Evolutionary conservation across 306 rosid genomes (phyloP).

Genomic region (Fragaria vesca): DNA sequence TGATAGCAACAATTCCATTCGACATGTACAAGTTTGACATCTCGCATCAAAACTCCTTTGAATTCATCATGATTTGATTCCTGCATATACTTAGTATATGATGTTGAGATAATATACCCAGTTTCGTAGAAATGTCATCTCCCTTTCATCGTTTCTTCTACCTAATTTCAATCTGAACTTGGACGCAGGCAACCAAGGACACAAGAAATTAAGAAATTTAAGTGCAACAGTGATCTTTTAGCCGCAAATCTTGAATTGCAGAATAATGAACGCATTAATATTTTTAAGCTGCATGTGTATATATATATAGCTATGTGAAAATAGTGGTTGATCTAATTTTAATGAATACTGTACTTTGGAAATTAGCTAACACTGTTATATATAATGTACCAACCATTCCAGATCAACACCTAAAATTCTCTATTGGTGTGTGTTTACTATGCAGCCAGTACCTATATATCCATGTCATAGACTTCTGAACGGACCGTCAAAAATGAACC

Average conservation of each 20-base stretch:
- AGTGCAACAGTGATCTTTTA: background rate
- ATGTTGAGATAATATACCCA: too few relatives aligned
- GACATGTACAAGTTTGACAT: background rate
- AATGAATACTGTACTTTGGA: background rate
- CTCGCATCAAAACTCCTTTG: background rate
- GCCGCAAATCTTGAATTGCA: background rate
- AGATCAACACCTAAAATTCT: conserved; percentile 5
- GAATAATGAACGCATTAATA: background rate
- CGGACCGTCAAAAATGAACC: conserved; percentile 11
- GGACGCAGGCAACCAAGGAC: background rate
- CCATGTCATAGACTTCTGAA: background rate
- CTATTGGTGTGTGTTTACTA: background rate
- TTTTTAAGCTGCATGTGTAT: background rate
- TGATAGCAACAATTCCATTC: background rate
- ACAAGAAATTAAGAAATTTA: too few relatives aligned
- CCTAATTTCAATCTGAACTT: background rate
- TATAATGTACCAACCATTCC: background rate
- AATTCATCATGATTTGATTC: background rate
- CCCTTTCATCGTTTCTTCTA: background rate
- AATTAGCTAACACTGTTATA: background rate
- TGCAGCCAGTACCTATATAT: background rate
- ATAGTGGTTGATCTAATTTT: background rate
- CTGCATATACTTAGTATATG: background rate
- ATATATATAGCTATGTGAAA: background rate
- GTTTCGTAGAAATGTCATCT: background rate